Evolutionary conservation across 306 rosid species (phyloP).

Genomic region (Delonix regia): DNA sequence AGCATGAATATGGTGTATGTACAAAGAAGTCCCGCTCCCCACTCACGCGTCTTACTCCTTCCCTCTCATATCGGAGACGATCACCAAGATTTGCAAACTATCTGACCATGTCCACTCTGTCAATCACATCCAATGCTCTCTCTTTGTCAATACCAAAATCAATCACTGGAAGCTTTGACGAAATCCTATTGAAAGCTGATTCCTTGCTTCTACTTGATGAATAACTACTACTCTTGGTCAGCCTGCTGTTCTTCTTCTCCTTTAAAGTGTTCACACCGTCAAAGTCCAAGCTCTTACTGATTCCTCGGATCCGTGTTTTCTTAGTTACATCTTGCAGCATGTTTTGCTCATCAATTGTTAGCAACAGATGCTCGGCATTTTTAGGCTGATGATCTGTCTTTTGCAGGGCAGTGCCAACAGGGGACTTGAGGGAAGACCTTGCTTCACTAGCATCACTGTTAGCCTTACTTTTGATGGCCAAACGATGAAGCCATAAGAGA

Average conservation of each 20-base stretch:
- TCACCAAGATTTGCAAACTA: slow-evolving; percentile 20
- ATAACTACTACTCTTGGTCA: slow-evolving; percentile 65
- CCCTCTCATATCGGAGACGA: slow-evolving; percentile 7
- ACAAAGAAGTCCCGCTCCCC: slow-evolving; percentile 35
- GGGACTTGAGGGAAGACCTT: slow-evolving; percentile 42
- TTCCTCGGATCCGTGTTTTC: slow-evolving; percentile 44
- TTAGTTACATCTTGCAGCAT: slow-evolving; percentile 58
- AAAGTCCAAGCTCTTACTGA: slow-evolving; percentile 74
- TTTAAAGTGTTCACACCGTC: slow-evolving; percentile 40
- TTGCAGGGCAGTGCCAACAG: slow-evolving; percentile 27
- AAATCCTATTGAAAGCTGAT: slow-evolving; percentile 47
- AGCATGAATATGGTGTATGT: slow-evolving; percentile 38
- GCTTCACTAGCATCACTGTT: slow-evolving; percentile 34
- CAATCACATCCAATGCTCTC: slow-evolving; percentile 74
- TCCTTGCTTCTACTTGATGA: slow-evolving; percentile 59
- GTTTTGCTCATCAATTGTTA: slow-evolving; percentile 60
- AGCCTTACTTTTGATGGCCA: slow-evolving; percentile 55
- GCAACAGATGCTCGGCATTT: slow-evolving; percentile 8
- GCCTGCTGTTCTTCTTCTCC: slow-evolving; percentile 39
- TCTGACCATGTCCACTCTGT: slow-evolving; percentile 59
- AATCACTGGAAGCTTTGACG: slow-evolving; percentile 55
- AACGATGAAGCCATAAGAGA: slow-evolving; percentile 80
- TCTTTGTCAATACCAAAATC: slow-evolving; percentile 59
- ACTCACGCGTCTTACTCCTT: neutral
- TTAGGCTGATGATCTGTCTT: slow-evolving; percentile 38